Conservation (phyloP, 2,329 filamentous ascomycete genomes). For the Colletotrichum graminicola region DNA sequence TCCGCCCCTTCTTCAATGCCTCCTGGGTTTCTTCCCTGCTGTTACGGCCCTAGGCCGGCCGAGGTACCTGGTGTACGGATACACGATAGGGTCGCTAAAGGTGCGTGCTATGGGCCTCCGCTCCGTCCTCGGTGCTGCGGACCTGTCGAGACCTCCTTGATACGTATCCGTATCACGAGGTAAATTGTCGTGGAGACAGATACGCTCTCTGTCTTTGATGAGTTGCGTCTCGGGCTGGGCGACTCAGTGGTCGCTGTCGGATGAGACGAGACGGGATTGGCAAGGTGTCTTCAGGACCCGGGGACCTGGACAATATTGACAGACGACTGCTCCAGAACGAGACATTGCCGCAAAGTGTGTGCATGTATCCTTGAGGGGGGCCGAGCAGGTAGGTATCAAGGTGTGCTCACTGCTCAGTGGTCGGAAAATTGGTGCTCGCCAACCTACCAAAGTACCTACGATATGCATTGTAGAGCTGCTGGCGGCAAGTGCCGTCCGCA, state of each 20-base stretch:
- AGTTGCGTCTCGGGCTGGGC: background rate
- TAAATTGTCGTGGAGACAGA: constrained; percentile 30
- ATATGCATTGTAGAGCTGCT: background rate
- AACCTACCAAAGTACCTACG: no score
- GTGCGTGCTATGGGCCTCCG: constrained; percentile 6
- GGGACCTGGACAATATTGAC: constrained; percentile 6
- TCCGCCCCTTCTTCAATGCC: background rate
- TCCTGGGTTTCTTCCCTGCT: constrained; percentile 2
- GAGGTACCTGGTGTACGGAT: background rate
- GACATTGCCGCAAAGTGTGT: background rate
- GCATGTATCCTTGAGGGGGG: background rate
- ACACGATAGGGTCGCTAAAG: background rate
- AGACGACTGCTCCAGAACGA: constrained; percentile 14
- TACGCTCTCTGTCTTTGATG: background rate
- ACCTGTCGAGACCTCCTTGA: constrained; percentile 23
- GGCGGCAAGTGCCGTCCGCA: constrained; percentile 10
- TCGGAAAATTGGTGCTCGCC: background rate
- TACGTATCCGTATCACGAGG: constrained; percentile 34
- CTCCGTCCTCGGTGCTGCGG: constrained; percentile 10
- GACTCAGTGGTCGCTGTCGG: background rate
- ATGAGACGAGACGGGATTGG: constrained; percentile 3
- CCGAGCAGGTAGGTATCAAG: background rate
- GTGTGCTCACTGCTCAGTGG: background rate
- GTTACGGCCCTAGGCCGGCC: background rate
- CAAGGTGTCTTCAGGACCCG: background rate